Evolutionary conservation across 331 rosid species (phyloP), one percentile per base, ranked within the genome.

Genomic region (Ulmus americana): DNA sequence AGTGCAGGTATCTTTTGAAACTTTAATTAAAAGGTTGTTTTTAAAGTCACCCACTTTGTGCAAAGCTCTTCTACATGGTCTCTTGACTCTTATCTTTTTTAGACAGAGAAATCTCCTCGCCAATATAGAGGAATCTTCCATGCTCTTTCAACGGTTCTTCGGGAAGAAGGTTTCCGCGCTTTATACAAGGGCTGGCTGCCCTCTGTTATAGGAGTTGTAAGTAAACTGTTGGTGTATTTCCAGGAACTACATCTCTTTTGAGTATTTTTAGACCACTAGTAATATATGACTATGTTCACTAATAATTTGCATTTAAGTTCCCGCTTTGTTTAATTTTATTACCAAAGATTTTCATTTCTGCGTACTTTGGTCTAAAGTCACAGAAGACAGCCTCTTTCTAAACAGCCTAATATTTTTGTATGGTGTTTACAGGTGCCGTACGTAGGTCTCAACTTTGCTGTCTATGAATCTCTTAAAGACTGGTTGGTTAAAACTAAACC

Each of bases 171-270:
- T 22, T 76, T 87, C 39, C 78, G 90, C 22, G 84, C 90, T 64
- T 64, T 83, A 75, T 86, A 81, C 70, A 77, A 74, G 79, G 90
- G 90, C 57, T 83, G 94, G 94, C 72, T 83, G 46, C 94, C 94
- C 68, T 86, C 94, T 70, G 90, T 83, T 22, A 86, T 86, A 57
- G 90, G 94, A 86, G 87, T 86, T 62, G 94, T 86, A 75, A 79
- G 94, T 72, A 59, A 63, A 43, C 65, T 54, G 14, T 42, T 64
- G 9, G 16, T 53, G 20, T 55, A 42, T 35, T 51, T 46, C 43
- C 44, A 28, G 13, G 40, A 55, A 45, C 14, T 8, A 66, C 43
- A 14, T 62, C 13, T 47, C 14, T 42, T 39, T 9, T 52, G 35
- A 35, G 10, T 16, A 38, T n/a, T 57, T n/a, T 8, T 5, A 47